Conservation (phyloP, 345 rosid species). For the Sonneratia caseolaris region DNA sequence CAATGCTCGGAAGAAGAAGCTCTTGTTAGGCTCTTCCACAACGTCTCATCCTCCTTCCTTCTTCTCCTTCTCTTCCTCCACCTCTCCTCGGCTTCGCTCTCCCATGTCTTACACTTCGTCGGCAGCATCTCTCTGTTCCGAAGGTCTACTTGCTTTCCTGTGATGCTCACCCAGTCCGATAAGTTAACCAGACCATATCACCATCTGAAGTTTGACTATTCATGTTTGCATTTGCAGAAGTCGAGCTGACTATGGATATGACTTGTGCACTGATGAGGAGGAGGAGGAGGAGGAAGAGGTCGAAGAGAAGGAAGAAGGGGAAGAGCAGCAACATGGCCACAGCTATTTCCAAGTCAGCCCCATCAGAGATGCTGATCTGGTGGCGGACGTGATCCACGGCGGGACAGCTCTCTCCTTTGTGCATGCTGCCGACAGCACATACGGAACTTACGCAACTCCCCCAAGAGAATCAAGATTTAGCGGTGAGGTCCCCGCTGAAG, state of each 20-base stretch:
- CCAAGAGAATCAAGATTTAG: conserved; percentile 6
- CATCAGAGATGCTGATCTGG: conserved; percentile 33
- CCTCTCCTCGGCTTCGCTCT: conserved; percentile 51
- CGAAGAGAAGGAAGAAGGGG: conserved; percentile 15
- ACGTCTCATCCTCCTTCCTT: conserved; percentile 53
- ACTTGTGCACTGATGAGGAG: conserved; percentile 47
- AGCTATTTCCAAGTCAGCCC: conserved; percentile 29
- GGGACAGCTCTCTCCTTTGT: conserved; percentile 50
- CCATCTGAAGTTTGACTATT: background rate
- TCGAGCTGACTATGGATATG: conserved; percentile 47
- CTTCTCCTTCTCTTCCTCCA: conserved; percentile 62
- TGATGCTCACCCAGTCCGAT: background rate
- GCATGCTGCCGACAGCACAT: conserved; percentile 6
- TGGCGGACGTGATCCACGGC: conserved; percentile 53
- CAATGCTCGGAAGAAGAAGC: conserved; percentile 74
- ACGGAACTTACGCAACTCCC: background rate
- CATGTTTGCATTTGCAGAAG: conserved; percentile 23
- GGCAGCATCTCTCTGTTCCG: conserved; percentile 57
- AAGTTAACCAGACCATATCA: background rate
- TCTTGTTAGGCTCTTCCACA: conserved; percentile 59
- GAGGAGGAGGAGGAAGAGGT: conserved; percentile 59
- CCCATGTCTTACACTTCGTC: conserved; percentile 46
- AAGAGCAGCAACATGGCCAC: conserved; percentile 9
- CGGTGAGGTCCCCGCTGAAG: conserved; percentile 26
- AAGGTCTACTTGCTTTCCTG: conserved; percentile 20